Evolutionary conservation across 768 basidiomycete species (phyloP), one percentile per base, ranked within the genome.

Genomic region (Mycena maculata): DNA sequence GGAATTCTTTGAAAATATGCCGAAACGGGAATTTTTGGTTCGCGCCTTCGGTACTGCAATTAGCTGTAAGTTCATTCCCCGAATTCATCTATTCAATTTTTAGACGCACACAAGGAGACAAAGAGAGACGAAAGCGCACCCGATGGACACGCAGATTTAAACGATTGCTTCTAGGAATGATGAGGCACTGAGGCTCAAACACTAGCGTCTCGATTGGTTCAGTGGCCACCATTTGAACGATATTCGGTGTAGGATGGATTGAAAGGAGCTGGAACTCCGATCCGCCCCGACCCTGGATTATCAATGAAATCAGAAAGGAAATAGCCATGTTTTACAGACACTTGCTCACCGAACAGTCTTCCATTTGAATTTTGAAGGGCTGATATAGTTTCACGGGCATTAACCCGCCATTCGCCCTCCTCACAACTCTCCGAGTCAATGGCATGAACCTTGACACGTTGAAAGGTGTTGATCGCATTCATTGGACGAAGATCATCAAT

Each of bases 341-440:
- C 13, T 36, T 36, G 13, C 47, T 11, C 2, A 28, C 41, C 56
- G 8, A 18, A 9, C 8, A 58, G 22, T 45, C 23, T 28, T 7
- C 42, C 42, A 4, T 22, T 3, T 3, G 56, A 58, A 22, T 12
- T 22, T 22, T 58, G 56, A 15, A 58, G 39, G 27, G 27, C 23
- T 11, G 16, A 28, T 27, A 58, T 9, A 15, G 45, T 30, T 2
- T 58, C 56, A 4, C 16, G 6, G 23, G 41, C 28, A 18, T 38
- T 58, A 11, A 39, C 56, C 5, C 42, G 41, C 56, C 54, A 58
- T 31, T 45, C 41, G 2, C 56, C 56, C 11, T 44, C 56, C 22
- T 45, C 20, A 27, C 42, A 58, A 12, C 45, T 16, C 3, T 31
- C 7, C 4, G n/a, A 20, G 18, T 58, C 56, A 42, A 45, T 18